phyloP scores from a whole-genome alignment of 2,329 filamentous ascomycete species.

The Paracoccidioides brasiliensis region DNA sequence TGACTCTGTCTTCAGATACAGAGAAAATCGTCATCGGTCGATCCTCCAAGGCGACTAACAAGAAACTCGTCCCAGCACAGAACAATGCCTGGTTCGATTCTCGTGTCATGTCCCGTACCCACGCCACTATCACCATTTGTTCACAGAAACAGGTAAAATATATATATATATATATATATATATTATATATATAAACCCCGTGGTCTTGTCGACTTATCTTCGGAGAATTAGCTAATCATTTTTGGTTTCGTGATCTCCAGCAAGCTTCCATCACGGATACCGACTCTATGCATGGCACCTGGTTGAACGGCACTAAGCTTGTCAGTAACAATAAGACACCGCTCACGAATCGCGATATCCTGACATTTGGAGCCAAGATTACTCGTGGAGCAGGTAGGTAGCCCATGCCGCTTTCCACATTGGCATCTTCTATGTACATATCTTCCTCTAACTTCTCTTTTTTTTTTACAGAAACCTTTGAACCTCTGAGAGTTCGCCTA shows the following conservation, averaged over 20 bases:
- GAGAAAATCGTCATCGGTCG: conserved; percentile 27
- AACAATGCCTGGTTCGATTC: conserved; percentile 35
- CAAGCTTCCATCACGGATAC: conserved; percentile 40
- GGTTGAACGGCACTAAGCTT: conserved; percentile 37
- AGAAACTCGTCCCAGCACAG: conserved; percentile 22
- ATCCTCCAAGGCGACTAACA: conserved; percentile 27
- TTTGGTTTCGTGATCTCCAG: conserved; percentile 13
- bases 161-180: neutral
- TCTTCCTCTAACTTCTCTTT: neutral
- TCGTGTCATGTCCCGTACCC: conserved; percentile 35
- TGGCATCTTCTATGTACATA: neutral
- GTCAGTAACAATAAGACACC: conserved; percentile 24
- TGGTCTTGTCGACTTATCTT: neutral
- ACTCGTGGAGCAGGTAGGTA: conserved; percentile 33
- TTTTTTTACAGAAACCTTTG: conserved; percentile 17
- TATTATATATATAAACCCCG: too few relatives aligned
- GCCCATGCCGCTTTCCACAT: neutral
- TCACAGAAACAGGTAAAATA: conserved; percentile 18
- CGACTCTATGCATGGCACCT: conserved; percentile 51
- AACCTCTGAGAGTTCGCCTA: conserved; percentile 22
- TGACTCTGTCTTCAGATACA: conserved; percentile 20
- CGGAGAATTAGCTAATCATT: neutral
- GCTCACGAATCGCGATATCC: conserved; percentile 25
- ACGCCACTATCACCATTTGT: conserved; percentile 26
- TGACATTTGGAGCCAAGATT: conserved; percentile 38